Evolutionary conservation across 768 basidiomycete genomes (phyloP), one percentile per base, ranked within the genome.

Genomic region (Pilatotrama ljubarskyi): DNA sequence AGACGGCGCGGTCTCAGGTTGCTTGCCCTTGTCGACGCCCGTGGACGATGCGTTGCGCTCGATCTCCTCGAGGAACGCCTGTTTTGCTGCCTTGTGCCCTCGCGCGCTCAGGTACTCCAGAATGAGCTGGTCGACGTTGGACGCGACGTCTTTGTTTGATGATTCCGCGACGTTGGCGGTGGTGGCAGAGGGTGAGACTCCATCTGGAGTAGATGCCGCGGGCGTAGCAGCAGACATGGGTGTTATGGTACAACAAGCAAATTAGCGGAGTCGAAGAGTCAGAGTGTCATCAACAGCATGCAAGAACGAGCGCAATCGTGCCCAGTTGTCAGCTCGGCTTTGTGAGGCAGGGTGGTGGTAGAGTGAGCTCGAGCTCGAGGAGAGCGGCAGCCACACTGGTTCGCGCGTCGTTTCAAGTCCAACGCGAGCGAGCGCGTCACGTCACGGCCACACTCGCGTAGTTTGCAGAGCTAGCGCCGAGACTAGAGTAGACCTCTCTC

Each of bases 191-290:
- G 73, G 70, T 14, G 74, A 72, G 0, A 64, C 69, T 66, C 66
- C 77, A 17, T 75, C 74, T n/a, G 83, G 80, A 47, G 84, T 81
- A 41, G 81, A 74, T 22, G 79, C 78, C 41, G 82, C 78, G 46
- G 84, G 82, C 17, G 81, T 83, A 52, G 76, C 74, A 18, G 72
- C 77, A 54, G 81, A 82, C 80, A 82, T 82, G 42, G n/a, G 22
- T 14, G 20, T 26, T 43, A 55, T 63, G 20, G 26, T 58, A 58
- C 62, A 57, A 62, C 38, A 62, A 37, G 40, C 41, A 37, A 17
- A 24, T 51, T 18, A 38, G 55, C 37, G 20, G 24, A 24, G 6
- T 29, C 8, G 26, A 2, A 14, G 8, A 14, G 20, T 46, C 49
- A 57, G 51, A 18, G 32, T 41, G 36, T 40, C 44, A 48, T 52